phyloP scores from a whole-genome alignment of 805 yeast genomes.

The Saturnispora kantuleensis region DNA sequence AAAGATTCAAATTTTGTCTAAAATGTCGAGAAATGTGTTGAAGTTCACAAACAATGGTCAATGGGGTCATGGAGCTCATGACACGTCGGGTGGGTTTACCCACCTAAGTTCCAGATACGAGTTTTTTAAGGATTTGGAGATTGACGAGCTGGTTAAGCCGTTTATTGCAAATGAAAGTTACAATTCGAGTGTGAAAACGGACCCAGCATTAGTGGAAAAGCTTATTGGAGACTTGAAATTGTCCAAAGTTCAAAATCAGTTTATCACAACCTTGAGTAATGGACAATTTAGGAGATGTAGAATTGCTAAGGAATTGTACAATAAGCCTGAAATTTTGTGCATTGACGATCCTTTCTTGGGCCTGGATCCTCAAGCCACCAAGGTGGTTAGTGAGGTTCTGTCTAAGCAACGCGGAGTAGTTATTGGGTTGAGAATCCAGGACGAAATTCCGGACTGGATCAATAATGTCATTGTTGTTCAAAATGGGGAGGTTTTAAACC shows the following conservation, averaged over 20 bases:
- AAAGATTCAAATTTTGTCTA: conserved; percentile 12
- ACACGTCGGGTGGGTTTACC: conserved; percentile 38
- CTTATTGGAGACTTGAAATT: conserved; percentile 46
- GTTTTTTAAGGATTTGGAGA: conserved; percentile 63
- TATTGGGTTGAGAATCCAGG: conserved; percentile 71
- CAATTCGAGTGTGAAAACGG: conserved; percentile 29
- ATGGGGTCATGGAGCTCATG: conserved; percentile 29
- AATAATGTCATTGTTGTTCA: conserved; percentile 59
- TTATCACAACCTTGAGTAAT: conserved; percentile 83
- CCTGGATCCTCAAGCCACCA: conserved; percentile 65
- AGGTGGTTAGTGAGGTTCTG: conserved; percentile 48
- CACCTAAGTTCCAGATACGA: conserved; percentile 89
- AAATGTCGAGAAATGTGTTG: conserved; percentile 34
- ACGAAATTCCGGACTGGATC: conserved; percentile 70
- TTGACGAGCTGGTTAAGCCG: conserved; percentile 59
- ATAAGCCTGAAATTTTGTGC: conserved; percentile 53
- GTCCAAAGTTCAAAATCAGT: conserved; percentile 49
- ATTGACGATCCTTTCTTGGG: conserved; percentile 93
- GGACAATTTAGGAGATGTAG: conserved; percentile 92
- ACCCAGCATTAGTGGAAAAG: conserved; percentile 29
- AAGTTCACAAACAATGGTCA: conserved; percentile 29
- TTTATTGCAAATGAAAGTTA: conserved; percentile 51
- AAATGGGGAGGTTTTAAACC: conserved; percentile 38
- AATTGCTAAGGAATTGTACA: conserved; percentile 63
- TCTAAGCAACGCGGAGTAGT: conserved; percentile 42